Evolutionary conservation across 352 stramenopile genomes (phyloP).

Genomic region (Lagenidium sp.): DNA sequence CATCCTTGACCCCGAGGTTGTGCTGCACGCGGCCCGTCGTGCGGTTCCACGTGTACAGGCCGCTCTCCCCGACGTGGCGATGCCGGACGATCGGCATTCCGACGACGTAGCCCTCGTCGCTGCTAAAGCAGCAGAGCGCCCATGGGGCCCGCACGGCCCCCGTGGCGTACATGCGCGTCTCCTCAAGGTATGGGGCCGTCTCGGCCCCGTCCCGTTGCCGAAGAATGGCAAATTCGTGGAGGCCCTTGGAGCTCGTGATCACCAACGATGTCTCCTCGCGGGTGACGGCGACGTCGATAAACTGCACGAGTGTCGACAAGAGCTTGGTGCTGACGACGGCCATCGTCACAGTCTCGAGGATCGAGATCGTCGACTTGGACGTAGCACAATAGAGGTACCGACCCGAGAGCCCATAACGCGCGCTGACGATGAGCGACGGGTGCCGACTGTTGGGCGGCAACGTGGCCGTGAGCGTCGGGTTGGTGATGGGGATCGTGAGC

Average conservation of each 20-base stretch:
- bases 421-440: conserved; percentile 38
- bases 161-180: conserved; percentile 46
- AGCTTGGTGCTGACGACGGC: conserved; percentile 34
- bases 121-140: conserved; percentile 62
- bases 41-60: conserved; percentile 72
- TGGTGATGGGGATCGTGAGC: conserved; percentile 33
- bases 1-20: conserved; percentile 68
- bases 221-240: conserved; percentile 57
- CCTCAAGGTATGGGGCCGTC: conserved; percentile 18
- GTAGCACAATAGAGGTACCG: conserved; percentile 59
- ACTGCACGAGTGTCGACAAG: conserved; percentile 49
- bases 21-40: conserved; percentile 44
- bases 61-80: conserved; percentile 70
- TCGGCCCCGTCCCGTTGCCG: background rate
- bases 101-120: conserved; percentile 54
- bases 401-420: conserved; percentile 37
- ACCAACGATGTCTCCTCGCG: conserved; percentile 35
- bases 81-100: conserved; percentile 72
- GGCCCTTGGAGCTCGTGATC: conserved; percentile 63
- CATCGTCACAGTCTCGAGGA: conserved; percentile 44
- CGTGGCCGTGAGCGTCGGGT: conserved; percentile 37
- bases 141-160: conserved; percentile 66
- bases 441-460: conserved; percentile 41
- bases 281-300: conserved; percentile 56
- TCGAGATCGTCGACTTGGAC: conserved; percentile 52